Percentiles rank a stretch among this genome's conserved stretches.
These are phyloP conservation scores for Leptomonas pyrrhocoris DNA, from an alignment of 208 protist species.

Conservation along the genomic window DNA sequence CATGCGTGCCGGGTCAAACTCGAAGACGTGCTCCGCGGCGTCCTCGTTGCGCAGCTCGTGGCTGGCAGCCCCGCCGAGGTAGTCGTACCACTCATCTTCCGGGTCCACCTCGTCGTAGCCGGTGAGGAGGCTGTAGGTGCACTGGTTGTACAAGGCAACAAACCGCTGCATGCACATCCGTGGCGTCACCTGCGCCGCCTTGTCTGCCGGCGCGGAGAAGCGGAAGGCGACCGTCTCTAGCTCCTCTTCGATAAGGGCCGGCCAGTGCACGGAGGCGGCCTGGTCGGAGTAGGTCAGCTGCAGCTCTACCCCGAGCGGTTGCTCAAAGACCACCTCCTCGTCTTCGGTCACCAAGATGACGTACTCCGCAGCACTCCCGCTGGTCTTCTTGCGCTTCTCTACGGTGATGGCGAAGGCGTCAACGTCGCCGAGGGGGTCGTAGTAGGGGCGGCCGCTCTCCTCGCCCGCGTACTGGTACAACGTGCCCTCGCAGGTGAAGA, in stretches of 20 bases:
- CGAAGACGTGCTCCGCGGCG: slow-evolving; percentile 36
- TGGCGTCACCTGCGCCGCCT: slow-evolving; percentile 7
- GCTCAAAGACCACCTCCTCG: slow-evolving; percentile 38
- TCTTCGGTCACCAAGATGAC: slow-evolving; percentile 38
- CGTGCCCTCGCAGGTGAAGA: slow-evolving; percentile 45
- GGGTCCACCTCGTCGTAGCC: slow-evolving; percentile 35
- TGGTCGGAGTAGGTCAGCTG: slow-evolving; percentile 42
- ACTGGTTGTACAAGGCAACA: slow-evolving; percentile 65
- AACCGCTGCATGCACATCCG: slow-evolving; percentile 36
- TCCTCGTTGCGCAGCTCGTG: slow-evolving; percentile 37
- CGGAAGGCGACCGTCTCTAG: slow-evolving; percentile 49
- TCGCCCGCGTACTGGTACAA: slow-evolving; percentile 45
- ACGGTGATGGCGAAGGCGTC: slow-evolving; percentile 25
- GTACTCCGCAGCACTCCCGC: slow-evolving; percentile 16
- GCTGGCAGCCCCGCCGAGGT: slow-evolving; percentile 27
- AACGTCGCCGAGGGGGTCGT: slow-evolving; percentile 38
- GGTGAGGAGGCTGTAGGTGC: slow-evolving; percentile 56
- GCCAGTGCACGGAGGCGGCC: slow-evolving; percentile 58
- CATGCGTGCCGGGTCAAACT: slow-evolving; percentile 41
- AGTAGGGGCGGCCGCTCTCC: slow-evolving; percentile 20
- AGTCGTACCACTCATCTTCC: slow-evolving; percentile 49
- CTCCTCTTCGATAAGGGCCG: slow-evolving; percentile 44
- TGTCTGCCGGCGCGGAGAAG: slow-evolving; percentile 35
- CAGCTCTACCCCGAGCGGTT: slow-evolving; percentile 48
- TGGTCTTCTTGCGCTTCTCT: slow-evolving; percentile 21